Conservation (phyloP, 345 rosid species). For the Abelmoschus esculentus region DNA sequence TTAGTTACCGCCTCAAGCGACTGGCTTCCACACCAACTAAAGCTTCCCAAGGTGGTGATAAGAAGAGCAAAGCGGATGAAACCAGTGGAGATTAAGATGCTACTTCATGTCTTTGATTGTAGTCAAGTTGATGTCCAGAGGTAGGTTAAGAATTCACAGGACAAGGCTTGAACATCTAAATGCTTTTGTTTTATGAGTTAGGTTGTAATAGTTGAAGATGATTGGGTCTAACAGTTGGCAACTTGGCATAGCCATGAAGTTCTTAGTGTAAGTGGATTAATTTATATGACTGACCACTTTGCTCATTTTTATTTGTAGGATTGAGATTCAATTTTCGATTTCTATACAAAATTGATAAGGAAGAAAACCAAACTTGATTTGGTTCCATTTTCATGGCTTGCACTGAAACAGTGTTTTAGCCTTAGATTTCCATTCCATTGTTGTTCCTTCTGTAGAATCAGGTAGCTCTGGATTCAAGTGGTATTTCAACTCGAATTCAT, state of each 20-base stretch:
- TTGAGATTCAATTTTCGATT: too few species aligned
- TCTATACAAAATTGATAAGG: too few species aligned
- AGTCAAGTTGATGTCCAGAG: not conserved
- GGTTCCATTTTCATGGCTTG: too few species aligned
- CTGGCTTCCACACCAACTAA: conserved; percentile 18
- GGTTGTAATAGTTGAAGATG: not conserved
- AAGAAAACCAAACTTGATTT: too few species aligned
- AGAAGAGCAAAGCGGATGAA: conserved; percentile 15
- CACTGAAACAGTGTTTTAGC: too few species aligned
- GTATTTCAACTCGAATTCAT: too few species aligned
- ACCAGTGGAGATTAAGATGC: conserved; percentile 5
- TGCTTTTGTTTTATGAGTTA: not conserved
- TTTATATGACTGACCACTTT: not conserved
- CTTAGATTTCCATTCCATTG: too few species aligned
- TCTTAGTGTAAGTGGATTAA: conserved; percentile 1
- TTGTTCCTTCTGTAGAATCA: too few species aligned
- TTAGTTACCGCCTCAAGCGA: conserved; percentile 43
- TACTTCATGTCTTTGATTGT: not conserved
- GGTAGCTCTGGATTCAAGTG: too few species aligned
- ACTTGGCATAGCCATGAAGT: conserved; percentile 7
- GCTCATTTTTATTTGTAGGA: not conserved
- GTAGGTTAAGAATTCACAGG: not conserved
- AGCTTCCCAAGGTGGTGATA: conserved; percentile 15
- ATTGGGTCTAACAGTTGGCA: conserved; percentile 4
- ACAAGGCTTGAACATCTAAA: not conserved